Conservation (phyloP, 2,329 filamentous ascomycete genomes). For the Hypocrella siamensis region DNA sequence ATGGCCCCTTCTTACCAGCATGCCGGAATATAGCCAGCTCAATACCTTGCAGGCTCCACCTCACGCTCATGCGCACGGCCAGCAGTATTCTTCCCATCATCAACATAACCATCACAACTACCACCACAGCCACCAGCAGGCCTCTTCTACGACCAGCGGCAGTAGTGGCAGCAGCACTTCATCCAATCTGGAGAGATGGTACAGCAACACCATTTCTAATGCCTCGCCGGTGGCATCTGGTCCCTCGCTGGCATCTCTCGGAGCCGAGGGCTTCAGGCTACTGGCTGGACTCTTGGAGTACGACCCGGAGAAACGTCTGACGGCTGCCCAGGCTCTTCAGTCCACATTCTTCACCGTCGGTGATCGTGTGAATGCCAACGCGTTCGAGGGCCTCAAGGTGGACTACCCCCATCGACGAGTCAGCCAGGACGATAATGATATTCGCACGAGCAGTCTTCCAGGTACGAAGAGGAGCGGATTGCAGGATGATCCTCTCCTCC, state of each 20-base stretch:
- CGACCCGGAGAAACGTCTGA: slow-evolving; percentile 77
- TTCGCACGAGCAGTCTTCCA: slow-evolving; percentile 73
- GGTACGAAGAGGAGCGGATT: slow-evolving; percentile 82
- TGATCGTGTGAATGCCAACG: slow-evolving; percentile 61
- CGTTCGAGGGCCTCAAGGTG: slow-evolving; percentile 76
- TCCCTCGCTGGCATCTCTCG: slow-evolving; percentile 41
- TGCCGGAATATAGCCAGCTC: slow-evolving; percentile 75
- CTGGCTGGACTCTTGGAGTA: slow-evolving; percentile 78
- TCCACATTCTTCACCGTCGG: slow-evolving; percentile 77
- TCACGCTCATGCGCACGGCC: slow-evolving; percentile 23
- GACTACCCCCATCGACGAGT: slow-evolving; percentile 86
- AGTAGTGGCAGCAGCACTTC: slow-evolving; percentile 11
- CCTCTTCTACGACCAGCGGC: too few relatives aligned
- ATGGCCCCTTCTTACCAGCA: slow-evolving; percentile 71
- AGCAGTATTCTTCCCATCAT: slow-evolving; percentile 6
- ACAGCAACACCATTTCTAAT: slow-evolving; percentile 53
- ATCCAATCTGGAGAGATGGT: slow-evolving; percentile 62
- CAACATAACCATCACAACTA: slow-evolving; percentile 13
- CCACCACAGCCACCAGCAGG: slow-evolving; percentile 22
- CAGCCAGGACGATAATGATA: slow-evolving; percentile 91
- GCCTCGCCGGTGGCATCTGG: slow-evolving; percentile 17
- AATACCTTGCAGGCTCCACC: slow-evolving; percentile 32
- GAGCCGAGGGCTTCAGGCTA: slow-evolving; percentile 65
- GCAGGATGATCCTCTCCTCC: slow-evolving; percentile 60
- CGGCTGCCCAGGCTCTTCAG: slow-evolving; percentile 74